phyloP scores from a whole-genome alignment of 306 rosid species.

The Sicyos baderoa region DNA sequence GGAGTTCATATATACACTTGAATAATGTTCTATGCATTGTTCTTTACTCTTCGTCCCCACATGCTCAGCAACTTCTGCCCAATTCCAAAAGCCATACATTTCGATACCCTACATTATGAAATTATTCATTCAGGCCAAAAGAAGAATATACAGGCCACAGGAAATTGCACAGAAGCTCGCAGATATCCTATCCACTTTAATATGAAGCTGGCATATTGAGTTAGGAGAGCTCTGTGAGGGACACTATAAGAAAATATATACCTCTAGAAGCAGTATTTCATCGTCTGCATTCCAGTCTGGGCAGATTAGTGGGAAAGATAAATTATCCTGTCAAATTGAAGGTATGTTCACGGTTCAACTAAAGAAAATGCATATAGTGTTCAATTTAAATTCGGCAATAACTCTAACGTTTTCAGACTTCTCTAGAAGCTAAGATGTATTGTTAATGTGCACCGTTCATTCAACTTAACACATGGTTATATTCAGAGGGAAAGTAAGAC shows the following conservation, averaged over 20 bases:
- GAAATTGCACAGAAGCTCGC: neutral
- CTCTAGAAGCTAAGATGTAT: conserved; percentile 3
- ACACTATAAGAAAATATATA: conserved; percentile 24
- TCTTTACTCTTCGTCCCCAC: conserved; percentile 95
- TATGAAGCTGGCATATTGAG: conserved; percentile 10
- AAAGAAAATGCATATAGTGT: conserved; percentile 15
- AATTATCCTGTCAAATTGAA: conserved; percentile 64
- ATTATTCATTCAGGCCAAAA: neutral
- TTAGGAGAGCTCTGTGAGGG: conserved; percentile 14
- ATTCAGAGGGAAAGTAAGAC: neutral
- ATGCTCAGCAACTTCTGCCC: conserved; percentile 99
- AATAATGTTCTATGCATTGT: conserved; percentile 81
- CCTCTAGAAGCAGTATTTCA: conserved; percentile 94
- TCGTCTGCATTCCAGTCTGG: conserved; percentile 98
- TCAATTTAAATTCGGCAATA: neutral
- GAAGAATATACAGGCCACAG: neutral
- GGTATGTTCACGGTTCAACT: conserved; percentile 19
- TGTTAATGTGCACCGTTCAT: neutral
- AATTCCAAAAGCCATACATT: conserved; percentile 97
- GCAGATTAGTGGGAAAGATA: conserved; percentile 89
- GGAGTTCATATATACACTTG: conserved; percentile 64
- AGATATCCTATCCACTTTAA: conserved; percentile 12
- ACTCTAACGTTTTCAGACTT: neutral
- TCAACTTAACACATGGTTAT: neutral
- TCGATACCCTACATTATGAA: conserved; percentile 62